Base-by-base conservation (phyloP, 2,329 filamentous ascomycete species). In the Sporothrix globosa region DNA sequence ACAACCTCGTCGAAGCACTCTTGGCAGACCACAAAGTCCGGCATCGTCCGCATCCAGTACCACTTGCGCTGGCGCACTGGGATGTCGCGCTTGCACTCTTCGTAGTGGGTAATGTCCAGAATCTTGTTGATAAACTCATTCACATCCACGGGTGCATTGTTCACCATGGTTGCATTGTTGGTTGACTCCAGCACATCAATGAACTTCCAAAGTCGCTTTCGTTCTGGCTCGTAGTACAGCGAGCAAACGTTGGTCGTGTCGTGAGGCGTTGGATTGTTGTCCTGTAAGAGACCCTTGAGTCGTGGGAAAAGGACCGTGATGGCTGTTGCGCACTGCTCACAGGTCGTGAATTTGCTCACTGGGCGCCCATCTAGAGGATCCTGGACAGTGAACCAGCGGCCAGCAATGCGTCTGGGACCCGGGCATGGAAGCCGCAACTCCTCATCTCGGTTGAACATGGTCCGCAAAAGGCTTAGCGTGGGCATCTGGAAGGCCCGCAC, bases 1-100 rank as follows among this genome's bases (percentile, higher is more conserved):
- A 97, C 87, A 0, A 92, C 86, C 27, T 92, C 89, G 19, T 92
- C 87, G 77, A 91, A 97, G 79, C 94, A 98, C 79, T 95, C 92
- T 73, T 91, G 88, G 79, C 94, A 98, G 4, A 97, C 90, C 0
- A 91, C 93, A 75, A 97, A 88, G 63, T 93, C 87, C 0, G 91
- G 92, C 0, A 96, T 81, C 17, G 87, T 83, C 0, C 91, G 88
- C 78, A 96, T 92, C 69, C 87, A 89, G 78, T 96, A 90, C 94
- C 94, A 97, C 52, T 85, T 82, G 14, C 84, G 85, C 69, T 88
- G 85, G n/a, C 83, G 79, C 2, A 91, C 80, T 4, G 88, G 83
- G n/a, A 83, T 85, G 76, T 91, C 88, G 46, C 88, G 84, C 24
- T 83, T 82, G 77, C 92, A 96, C 76, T 92, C 88, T 3, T 86